Base-by-base conservation (phyloP, 1,139 yeast genomes). In the Kurtzmaniella quercitrusa region DNA sequence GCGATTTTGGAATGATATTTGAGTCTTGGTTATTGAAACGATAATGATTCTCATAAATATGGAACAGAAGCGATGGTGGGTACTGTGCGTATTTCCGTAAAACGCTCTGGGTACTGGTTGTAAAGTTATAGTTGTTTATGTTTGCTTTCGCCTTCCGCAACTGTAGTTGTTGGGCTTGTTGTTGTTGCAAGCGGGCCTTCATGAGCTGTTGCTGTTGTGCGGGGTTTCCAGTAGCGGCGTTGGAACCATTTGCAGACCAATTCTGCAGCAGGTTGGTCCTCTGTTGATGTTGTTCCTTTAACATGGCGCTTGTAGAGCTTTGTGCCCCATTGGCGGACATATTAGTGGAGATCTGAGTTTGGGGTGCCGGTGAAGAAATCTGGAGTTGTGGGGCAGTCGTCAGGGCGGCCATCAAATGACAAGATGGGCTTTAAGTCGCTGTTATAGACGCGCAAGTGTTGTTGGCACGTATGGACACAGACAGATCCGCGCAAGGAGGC, bases 31-130 rank as follows among this genome's bases (percentile, higher is more conserved):
- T 82, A 46, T 86, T 86, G 65, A 85, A 88, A 47, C 94, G 76
- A 59, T 82, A 93, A 61, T 91, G 95, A 40, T 88, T 87, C 52
- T 88, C 95, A 61, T 86, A 91, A 33, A 93, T 88, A 56, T 93
- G 97, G 52, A 93, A 81, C 48, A 84, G 94, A 46, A 93, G 63
- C 38, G 95, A 86, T 9, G 97, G 87, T 5, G 94, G 88, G 49
- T 78, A 80, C 47, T 81, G 80, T 47, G 84, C 82, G 57, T 83
- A 89, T 57, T 89, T 91, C 47, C 79, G 76, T 51, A 93, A 65
- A n/a, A 93, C 74, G 39, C 84, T 87, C 47, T 80, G 85, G 9
- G 87, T 67, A 3, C 91, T 81, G 51, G 85, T 87, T 12, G 86
- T 81, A 56, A 84, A 84, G 40, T 79, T 76, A 53, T 76, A 80